Percentiles rank a stretch among this genome's conserved stretches.
phyloP scores from a whole-genome alignment of 2,329 filamentous ascomycete genomes.

The Microdochium nivale region DNA sequence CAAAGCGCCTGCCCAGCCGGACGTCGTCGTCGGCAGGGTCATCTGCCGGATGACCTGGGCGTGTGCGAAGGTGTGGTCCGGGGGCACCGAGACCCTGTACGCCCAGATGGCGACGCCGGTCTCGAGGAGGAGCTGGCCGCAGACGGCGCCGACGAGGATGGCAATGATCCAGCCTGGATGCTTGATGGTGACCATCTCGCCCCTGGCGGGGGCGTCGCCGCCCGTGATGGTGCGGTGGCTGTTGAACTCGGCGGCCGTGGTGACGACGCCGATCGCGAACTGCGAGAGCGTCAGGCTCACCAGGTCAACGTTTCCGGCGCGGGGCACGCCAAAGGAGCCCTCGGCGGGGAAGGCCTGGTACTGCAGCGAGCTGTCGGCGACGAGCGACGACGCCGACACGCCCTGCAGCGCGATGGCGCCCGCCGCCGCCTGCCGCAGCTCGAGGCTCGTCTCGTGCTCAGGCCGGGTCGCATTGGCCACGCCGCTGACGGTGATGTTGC shows the following conservation, averaged over 20 bases:
- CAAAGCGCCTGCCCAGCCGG: no score
- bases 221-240: constrained; percentile 14
- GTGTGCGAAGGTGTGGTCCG: background rate
- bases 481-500: constrained; percentile 24
- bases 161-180: background rate
- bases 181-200: background rate
- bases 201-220: constrained; percentile 12
- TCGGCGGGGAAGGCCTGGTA: constrained; percentile 33
- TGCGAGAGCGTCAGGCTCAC: constrained; percentile 27
- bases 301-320: constrained; percentile 15
- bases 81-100: constrained; percentile 1
- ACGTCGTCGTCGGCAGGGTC: background rate
- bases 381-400: constrained; percentile 16
- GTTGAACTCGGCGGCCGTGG: constrained; percentile 21
- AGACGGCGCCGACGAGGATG: constrained; percentile 1
- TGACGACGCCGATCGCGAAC: constrained; percentile 27
- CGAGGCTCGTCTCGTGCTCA: constrained; percentile 24
- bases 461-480: constrained; percentile 24
- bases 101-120: constrained; percentile 1
- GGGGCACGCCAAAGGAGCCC: constrained; percentile 24
- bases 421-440: constrained; percentile 23
- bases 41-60: background rate
- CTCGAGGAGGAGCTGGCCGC: constrained; percentile 1
- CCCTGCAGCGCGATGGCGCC: constrained; percentile 31
- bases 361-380: constrained; percentile 14